Percentiles rank a stretch among this genome's conserved stretches.
These are phyloP conservation scores for Ramaria sp. DNA, from an alignment of 768 basidiomycete species.

Conservation along the genomic window DNA sequence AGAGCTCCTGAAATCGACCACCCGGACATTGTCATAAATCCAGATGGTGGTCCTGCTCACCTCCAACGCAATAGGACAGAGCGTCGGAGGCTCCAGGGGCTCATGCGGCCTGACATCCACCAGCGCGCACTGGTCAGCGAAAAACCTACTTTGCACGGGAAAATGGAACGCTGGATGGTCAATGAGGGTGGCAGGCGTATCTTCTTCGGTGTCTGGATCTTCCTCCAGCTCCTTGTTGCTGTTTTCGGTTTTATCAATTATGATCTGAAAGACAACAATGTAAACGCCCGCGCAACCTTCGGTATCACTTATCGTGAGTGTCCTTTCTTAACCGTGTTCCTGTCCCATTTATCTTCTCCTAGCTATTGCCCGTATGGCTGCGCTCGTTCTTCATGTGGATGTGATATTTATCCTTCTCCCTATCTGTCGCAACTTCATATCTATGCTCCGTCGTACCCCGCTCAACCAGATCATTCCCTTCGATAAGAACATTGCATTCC, in stretches of 20 bases:
- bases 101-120: constrained; percentile 52
- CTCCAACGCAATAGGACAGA: constrained; percentile 84
- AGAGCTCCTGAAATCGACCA: constrained; percentile 27
- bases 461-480: constrained; percentile 84
- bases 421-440: constrained; percentile 91
- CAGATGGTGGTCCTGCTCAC: constrained; percentile 29
- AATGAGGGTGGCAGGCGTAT: constrained; percentile 77
- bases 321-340: neutral
- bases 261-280: constrained; percentile 66
- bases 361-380: constrained; percentile 85
- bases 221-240: constrained; percentile 72
- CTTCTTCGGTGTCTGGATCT: constrained; percentile 73
- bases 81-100: constrained; percentile 70
- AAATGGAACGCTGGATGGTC: constrained; percentile 77
- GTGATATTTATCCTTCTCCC: constrained; percentile 91
- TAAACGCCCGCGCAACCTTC: constrained; percentile 54
- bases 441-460: constrained; percentile 74
- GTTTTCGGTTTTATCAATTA: constrained; percentile 73
- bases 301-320: constrained; percentile 63
- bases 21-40: constrained; percentile 31
- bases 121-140: constrained; percentile 18
- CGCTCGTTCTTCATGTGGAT: constrained; percentile 84
- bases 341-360: neutral
- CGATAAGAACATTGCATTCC: constrained; percentile 87
- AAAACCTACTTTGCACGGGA: constrained; percentile 32